Evolutionary conservation across 371 early-diverging fungal genomes (phyloP).

Genomic region (Lichtheimia ornata): DNA sequence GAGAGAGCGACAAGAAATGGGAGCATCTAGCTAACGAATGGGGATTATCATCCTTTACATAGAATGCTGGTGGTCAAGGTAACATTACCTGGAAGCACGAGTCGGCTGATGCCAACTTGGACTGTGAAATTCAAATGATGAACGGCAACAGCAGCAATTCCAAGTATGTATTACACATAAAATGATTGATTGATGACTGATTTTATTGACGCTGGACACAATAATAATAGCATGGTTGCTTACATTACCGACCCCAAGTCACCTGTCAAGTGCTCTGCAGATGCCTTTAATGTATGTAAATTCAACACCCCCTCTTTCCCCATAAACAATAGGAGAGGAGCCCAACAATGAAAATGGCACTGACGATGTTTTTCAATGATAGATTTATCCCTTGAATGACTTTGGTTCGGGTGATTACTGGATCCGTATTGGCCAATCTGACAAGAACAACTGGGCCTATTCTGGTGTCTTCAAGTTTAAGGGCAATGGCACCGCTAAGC

Average conservation of each 20-base stretch:
- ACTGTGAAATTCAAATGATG: conserved; percentile 49
- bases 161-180: conserved; percentile 26
- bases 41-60: not conserved
- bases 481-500: conserved; percentile 39
- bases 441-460: conserved; percentile 37
- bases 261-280: conserved; percentile 22
- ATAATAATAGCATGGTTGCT: conserved; percentile 31
- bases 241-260: conserved; percentile 21
- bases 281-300: conserved; percentile 20
- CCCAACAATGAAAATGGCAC: not conserved
- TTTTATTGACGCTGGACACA: not conserved
- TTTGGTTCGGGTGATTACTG: conserved; percentile 49
- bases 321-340: not conserved
- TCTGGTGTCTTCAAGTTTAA: conserved; percentile 44
- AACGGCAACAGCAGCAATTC: conserved; percentile 40
- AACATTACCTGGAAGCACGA: conserved; percentile 43
- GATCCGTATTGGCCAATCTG: conserved; percentile 48
- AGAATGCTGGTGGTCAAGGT: conserved; percentile 45
- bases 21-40: not conserved
- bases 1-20: not conserved
- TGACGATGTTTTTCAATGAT: conserved; percentile 6
- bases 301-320: not conserved
- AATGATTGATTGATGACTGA: not conserved
- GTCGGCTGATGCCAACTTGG: conserved; percentile 27
- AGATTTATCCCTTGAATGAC: conserved; percentile 50